Base-by-base conservation (phyloP, 139 green algal genomes). In the Eudorina sp. region DNA sequence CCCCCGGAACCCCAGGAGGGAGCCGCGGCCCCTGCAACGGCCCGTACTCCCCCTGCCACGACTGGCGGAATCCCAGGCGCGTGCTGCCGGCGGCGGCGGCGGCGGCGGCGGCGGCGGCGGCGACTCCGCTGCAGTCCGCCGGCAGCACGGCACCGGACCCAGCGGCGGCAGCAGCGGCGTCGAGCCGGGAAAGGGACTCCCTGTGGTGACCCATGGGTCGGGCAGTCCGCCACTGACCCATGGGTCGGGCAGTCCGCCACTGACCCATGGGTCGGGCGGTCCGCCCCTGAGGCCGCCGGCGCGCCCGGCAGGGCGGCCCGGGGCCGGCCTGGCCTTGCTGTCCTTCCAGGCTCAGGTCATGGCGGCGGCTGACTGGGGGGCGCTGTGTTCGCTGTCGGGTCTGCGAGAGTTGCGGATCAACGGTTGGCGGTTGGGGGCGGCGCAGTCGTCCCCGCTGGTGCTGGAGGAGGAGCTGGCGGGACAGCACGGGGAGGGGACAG, bases 341-440 rank as follows among this genome's bases (percentile, higher is more conserved):
- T 46, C 60, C 7, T 86, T 86, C 29, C 27, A 86, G 80, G 80
- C 64, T 4, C 7, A n/a, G 45, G 18, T 21, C 21, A 41, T 87
- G 62, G 9, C 18, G 0, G 45, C 0, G 18, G 21, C 16, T 11
- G 81, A 78, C 45, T 87, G 62, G 43, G 5, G 0, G 0, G 41
- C 62, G 43, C 60, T 86, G 43, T 0, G 43, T 14, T 0, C 11
- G 25, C 45, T 86, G n/a, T 25, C 5, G 43, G 43, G 31, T 16
- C 31, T 86, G 62, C 40, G 14, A 19, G 60, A 86, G 80, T 43
- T 86, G 55, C 38, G 81, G 25, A 78, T 87, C 19, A 87, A 87
- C 19, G 81, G 81, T n/a, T 87, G 81, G 81, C 64, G 21, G 45
- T 16, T 7, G n/a, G 81, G 64, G 9, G 45, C 40, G 9, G 46